phyloP scores from a whole-genome alignment of 495 filamentous ascomycete species.

The Halenospora varia region DNA sequence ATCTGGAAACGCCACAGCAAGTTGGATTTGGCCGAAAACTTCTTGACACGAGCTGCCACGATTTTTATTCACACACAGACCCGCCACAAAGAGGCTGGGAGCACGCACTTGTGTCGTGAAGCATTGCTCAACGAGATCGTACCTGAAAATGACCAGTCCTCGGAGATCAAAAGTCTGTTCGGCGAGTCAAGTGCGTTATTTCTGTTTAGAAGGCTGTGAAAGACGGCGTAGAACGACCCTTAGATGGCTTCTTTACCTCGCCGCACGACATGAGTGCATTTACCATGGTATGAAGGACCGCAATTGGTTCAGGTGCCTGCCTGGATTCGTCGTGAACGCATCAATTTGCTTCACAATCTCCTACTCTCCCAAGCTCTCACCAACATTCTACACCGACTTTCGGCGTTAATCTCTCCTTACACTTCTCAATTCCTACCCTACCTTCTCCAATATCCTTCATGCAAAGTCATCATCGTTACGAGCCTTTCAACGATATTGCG shows the following conservation, averaged over 20 bases:
- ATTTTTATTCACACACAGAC: background rate
- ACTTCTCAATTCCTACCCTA: background rate
- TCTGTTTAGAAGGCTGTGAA: no score
- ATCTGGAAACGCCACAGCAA: background rate
- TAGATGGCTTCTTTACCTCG: background rate
- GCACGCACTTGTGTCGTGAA: background rate
- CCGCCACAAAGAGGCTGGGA: background rate
- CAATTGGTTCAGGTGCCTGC: background rate
- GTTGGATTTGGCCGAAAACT: background rate
- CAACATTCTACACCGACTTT: background rate
- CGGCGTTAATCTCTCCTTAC: background rate
- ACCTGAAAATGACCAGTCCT: background rate
- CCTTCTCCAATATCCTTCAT: background rate
- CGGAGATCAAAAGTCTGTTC: background rate
- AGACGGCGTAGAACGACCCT: no score
- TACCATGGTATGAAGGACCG: background rate
- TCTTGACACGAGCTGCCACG: background rate
- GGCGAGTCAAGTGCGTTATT: background rate
- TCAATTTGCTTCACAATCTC: background rate
- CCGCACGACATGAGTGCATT: background rate
- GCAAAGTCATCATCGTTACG: background rate
- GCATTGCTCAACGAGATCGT: background rate
- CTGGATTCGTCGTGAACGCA: background rate
- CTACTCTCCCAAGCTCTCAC: background rate
- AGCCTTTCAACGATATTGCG: background rate